phyloP scores from a whole-genome alignment of 768 basidiomycete species.

The Gymnopilus junonius region DNA sequence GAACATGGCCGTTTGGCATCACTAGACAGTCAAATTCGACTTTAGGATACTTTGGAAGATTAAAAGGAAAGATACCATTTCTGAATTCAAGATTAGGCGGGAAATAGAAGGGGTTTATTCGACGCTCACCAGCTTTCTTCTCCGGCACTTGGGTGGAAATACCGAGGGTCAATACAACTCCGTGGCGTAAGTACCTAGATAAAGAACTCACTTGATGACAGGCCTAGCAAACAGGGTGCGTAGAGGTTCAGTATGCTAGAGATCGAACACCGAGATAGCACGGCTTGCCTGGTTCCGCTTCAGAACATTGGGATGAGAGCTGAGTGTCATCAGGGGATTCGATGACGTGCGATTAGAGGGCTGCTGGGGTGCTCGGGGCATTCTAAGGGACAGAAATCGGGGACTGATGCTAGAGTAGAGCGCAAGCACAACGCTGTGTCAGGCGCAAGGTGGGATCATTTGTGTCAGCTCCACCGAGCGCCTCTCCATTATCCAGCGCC shows the following conservation, averaged over 20 bases:
- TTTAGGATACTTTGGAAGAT: background rate
- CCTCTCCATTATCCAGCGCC: slow-evolving; percentile 9
- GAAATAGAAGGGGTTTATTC: background rate
- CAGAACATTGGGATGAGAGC: slow-evolving; percentile 48
- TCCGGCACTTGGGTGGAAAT: slow-evolving; percentile 55
- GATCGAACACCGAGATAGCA: background rate
- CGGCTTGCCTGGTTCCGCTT: slow-evolving; percentile 54
- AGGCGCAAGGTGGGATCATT: slow-evolving; percentile 24
- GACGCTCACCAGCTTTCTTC: slow-evolving; percentile 69
- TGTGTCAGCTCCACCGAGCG: slow-evolving; percentile 18
- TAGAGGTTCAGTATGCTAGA: background rate
- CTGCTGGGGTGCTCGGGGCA: slow-evolving; percentile 27
- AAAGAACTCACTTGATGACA: slow-evolving; percentile 54
- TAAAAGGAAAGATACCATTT: slow-evolving; percentile 55
- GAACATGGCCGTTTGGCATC: slow-evolving; percentile 80
- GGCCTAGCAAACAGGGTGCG: slow-evolving; percentile 38
- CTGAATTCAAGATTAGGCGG: slow-evolving; percentile 33
- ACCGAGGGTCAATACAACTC: background rate
- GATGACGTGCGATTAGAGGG: slow-evolving; percentile 17
- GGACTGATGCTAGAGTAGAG: background rate
- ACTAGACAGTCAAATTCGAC: slow-evolving; percentile 36
- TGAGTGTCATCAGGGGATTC: slow-evolving; percentile 20
- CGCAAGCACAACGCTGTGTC: slow-evolving; percentile 7
- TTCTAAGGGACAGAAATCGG: slow-evolving; percentile 6
- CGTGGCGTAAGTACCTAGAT: background rate